Evolutionary conservation across 257 asterid genomes (phyloP).

Genomic region (Verbascum thapsus): DNA sequence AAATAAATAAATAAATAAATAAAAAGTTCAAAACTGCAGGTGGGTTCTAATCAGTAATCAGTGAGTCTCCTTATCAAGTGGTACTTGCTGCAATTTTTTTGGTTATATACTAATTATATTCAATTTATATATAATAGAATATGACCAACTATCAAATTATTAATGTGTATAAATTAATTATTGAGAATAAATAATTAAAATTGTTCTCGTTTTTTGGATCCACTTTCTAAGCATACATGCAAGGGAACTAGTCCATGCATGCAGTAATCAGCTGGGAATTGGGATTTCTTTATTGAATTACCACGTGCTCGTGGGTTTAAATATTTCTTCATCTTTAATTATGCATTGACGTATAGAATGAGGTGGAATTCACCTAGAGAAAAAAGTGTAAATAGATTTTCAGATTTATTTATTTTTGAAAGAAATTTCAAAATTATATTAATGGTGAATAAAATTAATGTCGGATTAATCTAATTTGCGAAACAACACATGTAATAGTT

Average conservation of each 20-base stretch:
- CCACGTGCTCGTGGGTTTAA: too few relatives aligned
- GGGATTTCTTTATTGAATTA: background rate
- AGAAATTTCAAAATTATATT: too few relatives aligned
- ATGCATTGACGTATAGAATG: background rate
- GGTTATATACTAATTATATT: constrained; percentile 18
- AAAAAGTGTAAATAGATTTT: too few relatives aligned
- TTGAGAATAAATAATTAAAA: background rate
- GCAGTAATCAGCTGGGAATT: too few relatives aligned
- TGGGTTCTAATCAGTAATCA: constrained; percentile 30
- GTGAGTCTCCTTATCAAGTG: constrained; percentile 39
- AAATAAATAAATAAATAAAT: background rate
- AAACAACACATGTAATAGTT: too few relatives aligned
- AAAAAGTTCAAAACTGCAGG: constrained; percentile 1
- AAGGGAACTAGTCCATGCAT: constrained; percentile 12
- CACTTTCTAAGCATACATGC: constrained; percentile 12
- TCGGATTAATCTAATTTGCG: too few relatives aligned
- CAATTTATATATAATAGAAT: too few relatives aligned
- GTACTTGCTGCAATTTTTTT: constrained; percentile 15
- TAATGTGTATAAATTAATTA: background rate
- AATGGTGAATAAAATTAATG: too few relatives aligned
- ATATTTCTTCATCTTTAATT: background rate
- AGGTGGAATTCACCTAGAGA: background rate
- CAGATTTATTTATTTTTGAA: too few relatives aligned
- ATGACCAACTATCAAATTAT: too few relatives aligned
- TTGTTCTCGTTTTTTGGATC: constrained; percentile 8